Conservation (phyloP, 805 yeast genomes). For the Pichia eremophila region DNA sequence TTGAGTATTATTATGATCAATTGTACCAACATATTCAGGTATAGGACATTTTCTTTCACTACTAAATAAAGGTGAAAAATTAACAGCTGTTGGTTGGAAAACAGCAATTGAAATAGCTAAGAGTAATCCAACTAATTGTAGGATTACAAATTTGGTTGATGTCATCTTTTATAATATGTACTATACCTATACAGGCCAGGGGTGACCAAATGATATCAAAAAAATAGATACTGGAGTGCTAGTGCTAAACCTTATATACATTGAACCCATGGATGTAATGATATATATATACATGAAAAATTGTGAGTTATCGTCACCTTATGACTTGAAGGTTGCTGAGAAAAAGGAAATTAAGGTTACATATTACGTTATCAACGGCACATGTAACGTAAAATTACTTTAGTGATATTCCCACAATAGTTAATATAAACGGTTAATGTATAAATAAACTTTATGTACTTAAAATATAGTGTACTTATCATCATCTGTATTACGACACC, state of each 20-base stretch:
- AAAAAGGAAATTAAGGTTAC: no score
- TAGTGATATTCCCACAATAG: no score
- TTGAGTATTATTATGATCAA: slow-evolving; percentile 10
- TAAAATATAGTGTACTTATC: slow-evolving; percentile 17
- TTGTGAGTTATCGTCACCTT: no score
- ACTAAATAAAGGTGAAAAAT: slow-evolving; percentile 2
- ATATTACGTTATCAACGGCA: no score
- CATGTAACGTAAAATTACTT: no score
- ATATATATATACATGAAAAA: no score
- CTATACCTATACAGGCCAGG: background rate
- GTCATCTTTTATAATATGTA: no score
- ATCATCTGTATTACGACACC: slow-evolving; percentile 26
- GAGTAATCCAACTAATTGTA: background rate
- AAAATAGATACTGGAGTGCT: no score
- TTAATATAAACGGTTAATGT: background rate
- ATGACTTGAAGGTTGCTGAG: no score
- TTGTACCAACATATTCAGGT: slow-evolving; percentile 22
- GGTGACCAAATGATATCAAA: no score
- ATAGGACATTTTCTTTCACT: slow-evolving; percentile 34
- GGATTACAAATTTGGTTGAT: background rate
- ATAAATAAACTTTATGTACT: background rate
- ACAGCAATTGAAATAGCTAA: slow-evolving; percentile 1
- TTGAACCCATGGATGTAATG: no score
- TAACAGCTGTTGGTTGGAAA: slow-evolving; percentile 2
- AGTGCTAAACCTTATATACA: no score